Evolutionary conservation across 179 eudicot species (phyloP).

Genomic region (Amaranthus tricolor): DNA sequence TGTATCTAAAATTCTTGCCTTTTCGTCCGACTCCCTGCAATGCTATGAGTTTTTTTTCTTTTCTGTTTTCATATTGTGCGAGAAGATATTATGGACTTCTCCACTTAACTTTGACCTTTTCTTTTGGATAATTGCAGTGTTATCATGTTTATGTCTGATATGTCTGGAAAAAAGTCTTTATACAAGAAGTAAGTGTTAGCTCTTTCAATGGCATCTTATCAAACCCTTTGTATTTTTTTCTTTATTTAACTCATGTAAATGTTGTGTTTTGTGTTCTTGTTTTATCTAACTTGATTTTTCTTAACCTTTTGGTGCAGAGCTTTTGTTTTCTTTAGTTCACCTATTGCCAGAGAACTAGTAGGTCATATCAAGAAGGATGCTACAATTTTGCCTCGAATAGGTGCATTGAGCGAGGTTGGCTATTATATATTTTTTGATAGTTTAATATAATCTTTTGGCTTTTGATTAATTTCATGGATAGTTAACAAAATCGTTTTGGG

Average conservation of each 20-base stretch:
- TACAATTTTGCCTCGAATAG: conserved; percentile 68
- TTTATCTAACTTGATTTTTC: conserved; percentile 5
- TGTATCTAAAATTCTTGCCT: not conserved
- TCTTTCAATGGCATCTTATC: not conserved
- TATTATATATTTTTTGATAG: conserved; percentile 9
- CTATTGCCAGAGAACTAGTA: conserved; percentile 65
- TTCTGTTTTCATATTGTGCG: not conserved
- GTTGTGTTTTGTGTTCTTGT: not conserved
- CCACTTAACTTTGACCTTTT: conserved; percentile 5
- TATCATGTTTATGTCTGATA: conserved; percentile 75
- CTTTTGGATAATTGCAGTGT: conserved; percentile 58
- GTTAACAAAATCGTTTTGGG: conserved; percentile 4
- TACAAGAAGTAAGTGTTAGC: conserved; percentile 73
- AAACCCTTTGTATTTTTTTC: not conserved
- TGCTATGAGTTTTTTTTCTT: not conserved
- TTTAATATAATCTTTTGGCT: conserved; percentile 1
- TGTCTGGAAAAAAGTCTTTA: conserved; percentile 85
- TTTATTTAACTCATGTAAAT: not conserved
- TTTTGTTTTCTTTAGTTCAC: conserved; percentile 87
- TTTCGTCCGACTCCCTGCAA: not conserved
- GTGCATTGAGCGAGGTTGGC: conserved; percentile 74
- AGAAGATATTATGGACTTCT: not conserved
- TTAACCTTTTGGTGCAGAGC: conserved; percentile 48
- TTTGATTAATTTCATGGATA: not conserved
- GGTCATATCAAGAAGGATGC: conserved; percentile 64